Base-by-base conservation (phyloP, 768 basidiomycete species). In the Filobasidium floriforme region DNA sequence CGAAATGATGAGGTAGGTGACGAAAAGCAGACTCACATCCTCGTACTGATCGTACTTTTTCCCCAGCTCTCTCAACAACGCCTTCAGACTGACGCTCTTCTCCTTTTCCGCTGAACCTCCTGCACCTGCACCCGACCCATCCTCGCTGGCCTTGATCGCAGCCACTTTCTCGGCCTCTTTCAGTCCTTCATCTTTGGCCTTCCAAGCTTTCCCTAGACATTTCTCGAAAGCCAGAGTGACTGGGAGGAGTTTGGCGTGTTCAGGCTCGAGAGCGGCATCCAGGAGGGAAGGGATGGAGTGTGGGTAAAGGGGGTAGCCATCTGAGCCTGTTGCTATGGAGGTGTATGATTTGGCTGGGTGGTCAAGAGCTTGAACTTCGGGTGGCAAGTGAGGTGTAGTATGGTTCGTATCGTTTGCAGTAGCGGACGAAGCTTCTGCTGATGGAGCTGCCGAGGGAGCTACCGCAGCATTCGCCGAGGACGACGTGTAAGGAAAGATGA, bases 1-100 rank as follows among this genome's bases (percentile, higher is more conserved):
- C n/a, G n/a, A n/a, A n/a, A n/a, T n/a, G 15, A 15, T 54, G 9
- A 60, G 7, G 22, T 11, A 29, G 44, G 54, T 22, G 15, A 59
- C 26, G 62, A 59, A 22, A 26, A 49, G 3, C 0, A 6, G 22
- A 68, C 75, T 32, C 37, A 77, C 76, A 73, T 93, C 92, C 54
- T 89, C 85, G 73, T 96, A 98, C 73, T 98, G 92, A 70, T 92
- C 90, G 75, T 93, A 89, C 79, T 94, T 96, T 71, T 82, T 81
- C 1, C 91, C 89, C 18, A 96, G 80, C 12, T 84, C 82, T 32
- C 81, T 75, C 19, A 94, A 79, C 46, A 94, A 73, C 7, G 65
- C 64, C 15, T 73, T 66, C 15, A 78, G 64, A n/a, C 68, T 67
- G 72, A 78, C 69, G 69, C 0, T 67, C 60, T 4, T 67, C 22